Base-by-base conservation (phyloP, 1,284 basidiomycete species). In the Malassezia dermatis region DNA sequence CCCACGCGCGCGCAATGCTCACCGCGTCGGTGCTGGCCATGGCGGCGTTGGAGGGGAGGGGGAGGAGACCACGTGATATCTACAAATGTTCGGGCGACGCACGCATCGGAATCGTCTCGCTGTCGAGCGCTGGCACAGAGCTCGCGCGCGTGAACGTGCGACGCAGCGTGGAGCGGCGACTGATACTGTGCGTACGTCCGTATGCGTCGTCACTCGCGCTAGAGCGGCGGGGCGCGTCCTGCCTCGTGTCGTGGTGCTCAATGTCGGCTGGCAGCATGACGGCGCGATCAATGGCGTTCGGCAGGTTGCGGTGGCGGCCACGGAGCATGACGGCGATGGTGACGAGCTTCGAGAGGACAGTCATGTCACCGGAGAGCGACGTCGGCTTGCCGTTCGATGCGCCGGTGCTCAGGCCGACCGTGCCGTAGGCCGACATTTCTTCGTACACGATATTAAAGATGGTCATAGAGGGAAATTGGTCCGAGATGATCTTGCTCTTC, bases 321-420 rank as follows among this genome's bases (percentile, higher is more conserved):
- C 91, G 84, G 51, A 96, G 79, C 88, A 96, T 95, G 62, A 95
- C 89, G 4, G 64, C 62, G 46, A 59, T 61, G 19, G 95, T 73
- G 50, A 95, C 84, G 21, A 96, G 79, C 75, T 95, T 96, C 0
- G 89, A 90, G 3, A 94, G 76, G 0, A 85, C 82, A 8, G 80
- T 78, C 60, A 93, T 83, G 7, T 84, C 81, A 1, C 89, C 90
- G 6, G 83, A 83, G 48, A 94, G 81, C 0, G 88, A 89, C 7
- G 60, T 59, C 67, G 82, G 87, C 65, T 84, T 84, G 43, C 65
- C 66, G 77, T 82, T 78, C 1, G 84, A 81, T 3, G 85, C 76
- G 0, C 87, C 87, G 2, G 88, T 76, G 71, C 84, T 89, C 23
- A 74, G 48, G 0, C 72, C 72, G 28, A 74, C 72, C 13, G 72